phyloP scores from a whole-genome alignment of 2,329 filamentous ascomycete genomes.

The Sclerotinia nivalis region DNA sequence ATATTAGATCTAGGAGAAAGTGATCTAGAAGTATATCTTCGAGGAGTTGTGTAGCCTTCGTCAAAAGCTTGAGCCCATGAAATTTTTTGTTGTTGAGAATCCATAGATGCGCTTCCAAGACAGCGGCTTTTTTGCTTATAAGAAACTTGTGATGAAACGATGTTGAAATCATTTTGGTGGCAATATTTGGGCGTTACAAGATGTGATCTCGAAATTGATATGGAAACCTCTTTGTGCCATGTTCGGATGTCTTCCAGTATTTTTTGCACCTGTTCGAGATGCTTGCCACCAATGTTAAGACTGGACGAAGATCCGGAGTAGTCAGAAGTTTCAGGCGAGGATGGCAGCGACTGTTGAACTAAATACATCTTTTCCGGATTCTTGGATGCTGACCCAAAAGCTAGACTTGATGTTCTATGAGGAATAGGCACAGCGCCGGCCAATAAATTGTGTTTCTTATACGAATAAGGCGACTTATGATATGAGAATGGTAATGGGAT shows the following conservation, averaged over 20 bases:
- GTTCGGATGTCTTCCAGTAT: constrained; percentile 18
- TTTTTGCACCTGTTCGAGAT: constrained; percentile 22
- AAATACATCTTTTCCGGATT: neutral
- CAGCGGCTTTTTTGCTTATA: neutral
- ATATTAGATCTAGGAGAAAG: neutral
- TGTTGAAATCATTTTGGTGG: neutral
- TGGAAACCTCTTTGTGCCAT: constrained; percentile 20
- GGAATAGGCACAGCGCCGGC: constrained; percentile 7
- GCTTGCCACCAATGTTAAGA: constrained; percentile 1
- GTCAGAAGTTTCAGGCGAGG: neutral
- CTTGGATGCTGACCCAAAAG: neutral
- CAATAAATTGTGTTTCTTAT: constrained; percentile 5
- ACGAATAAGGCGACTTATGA: constrained; percentile 6
- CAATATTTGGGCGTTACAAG: no score
- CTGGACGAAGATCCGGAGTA: neutral
- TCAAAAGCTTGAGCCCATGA: neutral
- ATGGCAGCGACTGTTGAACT: no score
- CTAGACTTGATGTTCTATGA: constrained; percentile 16
- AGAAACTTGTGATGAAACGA: neutral
- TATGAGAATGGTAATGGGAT: neutral
- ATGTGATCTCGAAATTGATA: constrained; percentile 17
- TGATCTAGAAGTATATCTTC: constrained; percentile 4
- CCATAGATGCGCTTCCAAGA: neutral
- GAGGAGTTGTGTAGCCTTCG: neutral
- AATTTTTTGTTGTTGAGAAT: neutral